Conservation (phyloP, 306 rosid species). For the Malus sylvestris region DNA sequence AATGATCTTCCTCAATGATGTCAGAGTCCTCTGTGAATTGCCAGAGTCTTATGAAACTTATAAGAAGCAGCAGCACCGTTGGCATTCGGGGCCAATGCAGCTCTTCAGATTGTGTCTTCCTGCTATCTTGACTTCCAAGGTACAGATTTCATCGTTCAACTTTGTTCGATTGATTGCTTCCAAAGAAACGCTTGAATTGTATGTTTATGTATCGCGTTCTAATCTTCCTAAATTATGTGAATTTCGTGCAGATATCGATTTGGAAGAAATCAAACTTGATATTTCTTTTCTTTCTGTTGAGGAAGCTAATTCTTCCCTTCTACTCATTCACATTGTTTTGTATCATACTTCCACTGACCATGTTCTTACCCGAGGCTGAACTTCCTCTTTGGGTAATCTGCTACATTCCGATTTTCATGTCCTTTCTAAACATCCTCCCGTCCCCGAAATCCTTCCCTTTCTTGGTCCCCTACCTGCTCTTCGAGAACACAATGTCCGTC, state of each 20-base stretch:
- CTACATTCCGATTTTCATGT: constrained; percentile 83
- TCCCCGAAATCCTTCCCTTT: constrained; percentile 95
- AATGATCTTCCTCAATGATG: constrained; percentile 89
- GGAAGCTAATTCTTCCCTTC: constrained; percentile 93
- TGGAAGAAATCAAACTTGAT: constrained; percentile 93
- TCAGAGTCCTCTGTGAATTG: constrained; percentile 78
- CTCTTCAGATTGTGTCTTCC: constrained; percentile 90
- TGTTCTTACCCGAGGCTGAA: constrained; percentile 95
- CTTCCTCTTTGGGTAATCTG: constrained; percentile 97
- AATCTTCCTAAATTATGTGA: not conserved
- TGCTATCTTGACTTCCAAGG: constrained; percentile 78
- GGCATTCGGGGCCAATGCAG: constrained; percentile 99
- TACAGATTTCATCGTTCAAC: constrained; percentile 3
- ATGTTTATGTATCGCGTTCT: not conserved
- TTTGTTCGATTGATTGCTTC: not conserved
- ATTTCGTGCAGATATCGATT: constrained; percentile 58
- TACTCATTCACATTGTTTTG: constrained; percentile 97
- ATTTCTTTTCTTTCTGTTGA: constrained; percentile 77
- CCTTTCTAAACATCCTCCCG: constrained; percentile 88
- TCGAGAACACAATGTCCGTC: constrained; percentile 99
- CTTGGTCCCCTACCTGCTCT: constrained; percentile 82
- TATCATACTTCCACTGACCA: constrained; percentile 83
- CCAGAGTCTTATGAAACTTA: constrained; percentile 98
- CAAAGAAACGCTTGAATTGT: not conserved
- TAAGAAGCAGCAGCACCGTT: constrained; percentile 95